phyloP scores from a whole-genome alignment of 441 rosid species.

The Hypseocharis bilobata region DNA sequence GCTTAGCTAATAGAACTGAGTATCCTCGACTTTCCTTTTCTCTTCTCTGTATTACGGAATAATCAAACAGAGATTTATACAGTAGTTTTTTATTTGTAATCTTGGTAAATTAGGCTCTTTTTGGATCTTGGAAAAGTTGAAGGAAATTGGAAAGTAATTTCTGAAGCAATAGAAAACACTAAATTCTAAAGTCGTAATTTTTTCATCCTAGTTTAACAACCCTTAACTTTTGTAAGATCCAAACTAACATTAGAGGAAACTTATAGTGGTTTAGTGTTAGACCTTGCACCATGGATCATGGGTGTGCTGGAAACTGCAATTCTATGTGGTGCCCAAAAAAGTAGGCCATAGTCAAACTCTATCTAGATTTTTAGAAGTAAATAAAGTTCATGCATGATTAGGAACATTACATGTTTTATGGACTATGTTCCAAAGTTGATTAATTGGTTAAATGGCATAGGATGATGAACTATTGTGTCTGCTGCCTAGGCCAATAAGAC shows the following conservation, averaged over 20 bases:
- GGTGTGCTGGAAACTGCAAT: not conserved
- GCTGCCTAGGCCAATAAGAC: not conserved
- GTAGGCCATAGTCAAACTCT: not conserved
- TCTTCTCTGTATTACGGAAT: not conserved
- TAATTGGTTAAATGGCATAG: not conserved
- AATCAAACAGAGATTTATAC: not conserved
- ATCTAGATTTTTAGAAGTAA: not conserved
- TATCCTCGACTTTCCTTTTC: not conserved
- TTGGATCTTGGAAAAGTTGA: not conserved
- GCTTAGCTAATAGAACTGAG: not conserved
- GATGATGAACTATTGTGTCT: not conserved
- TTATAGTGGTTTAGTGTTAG: not conserved
- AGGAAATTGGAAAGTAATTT: not conserved
- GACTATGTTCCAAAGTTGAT: not conserved
- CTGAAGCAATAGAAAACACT: not conserved
- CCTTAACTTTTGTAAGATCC: not conserved
- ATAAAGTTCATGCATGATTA: not conserved
- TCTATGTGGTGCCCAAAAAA: not conserved
- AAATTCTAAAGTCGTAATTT: too few species aligned
- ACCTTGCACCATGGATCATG: too few species aligned
- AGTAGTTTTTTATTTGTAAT: not conserved
- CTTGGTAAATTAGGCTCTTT: not conserved
- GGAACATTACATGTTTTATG: constrained; percentile 1
- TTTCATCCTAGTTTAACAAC: not conserved
- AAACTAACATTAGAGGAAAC: not conserved